A percentile compares a stretch with the other conserved stretches of the same genome.
Evolutionary conservation across 2,329 filamentous ascomycete species (phyloP).

Genomic region (Colletotrichum sp.): DNA sequence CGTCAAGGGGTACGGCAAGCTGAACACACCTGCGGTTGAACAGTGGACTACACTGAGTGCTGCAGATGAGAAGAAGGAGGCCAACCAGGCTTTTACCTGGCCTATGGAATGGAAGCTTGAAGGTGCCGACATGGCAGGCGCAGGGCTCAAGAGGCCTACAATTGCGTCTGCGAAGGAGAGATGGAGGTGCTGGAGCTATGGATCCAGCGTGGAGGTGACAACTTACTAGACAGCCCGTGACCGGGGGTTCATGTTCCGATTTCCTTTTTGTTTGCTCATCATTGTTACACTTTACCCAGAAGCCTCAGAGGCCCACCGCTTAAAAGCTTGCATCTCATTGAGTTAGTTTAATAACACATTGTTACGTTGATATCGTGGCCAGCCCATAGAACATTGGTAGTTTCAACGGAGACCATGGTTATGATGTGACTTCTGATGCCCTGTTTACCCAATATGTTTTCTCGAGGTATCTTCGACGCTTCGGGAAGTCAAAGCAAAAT

Average conservation of each 20-base stretch:
- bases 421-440: neutral
- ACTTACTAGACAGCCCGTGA: neutral
- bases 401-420: neutral
- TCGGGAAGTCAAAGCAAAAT: neutral
- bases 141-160: constrained; percentile 16
- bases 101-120: constrained; percentile 22
- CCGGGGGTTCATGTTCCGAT: neutral
- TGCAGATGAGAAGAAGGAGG: constrained; percentile 23
- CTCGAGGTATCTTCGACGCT: neutral
- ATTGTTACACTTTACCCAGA: neutral
- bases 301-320: neutral
- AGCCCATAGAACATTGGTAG: neutral
- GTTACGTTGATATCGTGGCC: neutral
- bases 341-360: neutral
- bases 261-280: neutral
- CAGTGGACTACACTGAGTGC: constrained; percentile 21
- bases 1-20: constrained; percentile 20
- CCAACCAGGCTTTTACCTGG: constrained; percentile 17
- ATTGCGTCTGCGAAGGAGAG: constrained; percentile 26
- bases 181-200: constrained; percentile 19
- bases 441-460: neutral
- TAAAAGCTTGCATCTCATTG: neutral
- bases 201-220: neutral
- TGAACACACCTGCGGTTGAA: constrained; percentile 19
- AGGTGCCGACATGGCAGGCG: neutral